These are phyloP conservation scores for Nissolia schottii DNA, from an alignment of 306 rosid genomes.

Conservation along the genomic window DNA sequence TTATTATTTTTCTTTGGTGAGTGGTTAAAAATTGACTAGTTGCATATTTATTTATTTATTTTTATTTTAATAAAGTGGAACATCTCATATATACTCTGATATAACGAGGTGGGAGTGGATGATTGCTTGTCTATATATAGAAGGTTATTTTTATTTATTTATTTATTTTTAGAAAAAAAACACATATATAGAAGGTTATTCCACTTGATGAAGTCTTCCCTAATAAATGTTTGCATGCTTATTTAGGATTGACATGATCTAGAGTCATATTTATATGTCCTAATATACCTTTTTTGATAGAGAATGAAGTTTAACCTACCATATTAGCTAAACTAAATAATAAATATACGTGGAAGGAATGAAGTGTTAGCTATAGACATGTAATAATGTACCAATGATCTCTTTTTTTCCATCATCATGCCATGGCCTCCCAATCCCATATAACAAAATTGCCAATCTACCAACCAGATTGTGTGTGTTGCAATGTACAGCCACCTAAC, in stretches of 20 bases:
- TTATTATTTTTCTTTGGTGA: no score
- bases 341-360: background rate
- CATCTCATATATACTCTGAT: no score
- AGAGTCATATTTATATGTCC: background rate
- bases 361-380: background rate
- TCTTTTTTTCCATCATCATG: conserved; percentile 1
- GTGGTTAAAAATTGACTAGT: no score
- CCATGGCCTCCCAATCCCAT: background rate
- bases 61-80: no score
- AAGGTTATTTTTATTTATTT: no score
- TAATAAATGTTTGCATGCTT: conserved; percentile 1
- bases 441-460: conserved; percentile 26
- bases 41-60: no score
- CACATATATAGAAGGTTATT: background rate
- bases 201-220: background rate
- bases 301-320: conserved; percentile 24
- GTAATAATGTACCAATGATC: conserved; percentile 19
- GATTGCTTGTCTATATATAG: no score
- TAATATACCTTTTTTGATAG: background rate
- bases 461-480: background rate
- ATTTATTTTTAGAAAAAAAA: no score
- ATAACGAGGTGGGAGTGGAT: conserved; percentile 34
- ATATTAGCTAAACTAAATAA: background rate
- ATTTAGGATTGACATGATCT: conserved; percentile 19
- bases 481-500: conserved; percentile 2